A percentile compares a stretch with the other conserved stretches of the same genome.
phyloP scores from a whole-genome alignment of 352 stramenopile species.

The Phytophthora hybrid region DNA sequence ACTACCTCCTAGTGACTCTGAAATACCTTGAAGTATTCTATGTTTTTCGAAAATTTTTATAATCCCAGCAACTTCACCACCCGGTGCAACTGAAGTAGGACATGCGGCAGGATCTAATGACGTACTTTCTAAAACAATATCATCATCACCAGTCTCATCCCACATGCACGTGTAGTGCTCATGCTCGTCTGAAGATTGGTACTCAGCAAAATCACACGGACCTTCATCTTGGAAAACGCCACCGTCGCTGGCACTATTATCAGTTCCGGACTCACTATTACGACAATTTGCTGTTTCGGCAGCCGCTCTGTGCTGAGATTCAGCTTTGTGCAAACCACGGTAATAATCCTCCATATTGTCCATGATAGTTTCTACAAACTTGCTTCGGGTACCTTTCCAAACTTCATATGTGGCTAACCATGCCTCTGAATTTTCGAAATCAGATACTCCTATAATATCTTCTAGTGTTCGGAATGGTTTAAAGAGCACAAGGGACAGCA shows the following conservation, averaged over 20 bases:
- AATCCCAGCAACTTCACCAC: too few species aligned
- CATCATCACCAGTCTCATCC: not conserved
- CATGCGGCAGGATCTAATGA: not conserved
- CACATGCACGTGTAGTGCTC: not conserved
- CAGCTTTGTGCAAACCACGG: not conserved
- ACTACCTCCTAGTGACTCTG: too few species aligned
- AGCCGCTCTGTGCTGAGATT: not conserved
- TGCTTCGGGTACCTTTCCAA: not conserved
- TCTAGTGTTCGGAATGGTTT: not conserved
- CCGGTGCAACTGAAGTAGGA: not conserved
- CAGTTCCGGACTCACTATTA: not conserved
- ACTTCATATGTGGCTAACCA: not conserved
- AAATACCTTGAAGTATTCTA: too few species aligned
- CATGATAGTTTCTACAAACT: conserved; percentile 1
- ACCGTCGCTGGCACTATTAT: not conserved
- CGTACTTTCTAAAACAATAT: not conserved
- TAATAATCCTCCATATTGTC: conserved; percentile 16
- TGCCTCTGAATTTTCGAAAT: not conserved
- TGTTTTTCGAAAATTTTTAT: too few species aligned
- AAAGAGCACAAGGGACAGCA: not conserved
- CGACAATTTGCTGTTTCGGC: not conserved
- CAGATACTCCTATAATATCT: not conserved
- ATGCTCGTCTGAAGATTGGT: not conserved
- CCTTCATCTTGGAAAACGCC: not conserved
- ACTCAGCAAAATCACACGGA: not conserved